These are phyloP conservation scores for Piloderma croceum DNA, from an alignment of 768 basidiomycete genomes.

Conservation along the genomic window DNA sequence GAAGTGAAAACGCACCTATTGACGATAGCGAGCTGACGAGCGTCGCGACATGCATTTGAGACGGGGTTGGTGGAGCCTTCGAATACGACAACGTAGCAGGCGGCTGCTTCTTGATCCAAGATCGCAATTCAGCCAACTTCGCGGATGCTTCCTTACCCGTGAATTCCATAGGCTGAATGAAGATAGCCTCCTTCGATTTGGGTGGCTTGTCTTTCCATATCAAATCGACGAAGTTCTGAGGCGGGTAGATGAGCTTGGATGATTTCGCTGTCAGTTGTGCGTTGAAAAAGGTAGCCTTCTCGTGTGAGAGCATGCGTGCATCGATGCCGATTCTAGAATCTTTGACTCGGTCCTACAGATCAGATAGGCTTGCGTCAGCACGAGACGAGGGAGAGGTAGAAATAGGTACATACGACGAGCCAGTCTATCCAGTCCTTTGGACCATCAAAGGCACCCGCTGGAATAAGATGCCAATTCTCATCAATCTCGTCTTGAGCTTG, in stretches of 20 bases:
- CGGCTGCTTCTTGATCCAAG: conserved; percentile 62
- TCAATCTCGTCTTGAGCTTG: conserved; percentile 72
- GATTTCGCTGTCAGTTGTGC: conserved; percentile 45
- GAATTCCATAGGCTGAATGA: conserved; percentile 66
- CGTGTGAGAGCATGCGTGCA: conserved; percentile 75
- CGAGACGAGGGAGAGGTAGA: conserved; percentile 2
- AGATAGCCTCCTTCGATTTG: conserved; percentile 60
- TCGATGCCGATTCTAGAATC: conserved; percentile 71
- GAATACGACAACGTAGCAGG: conserved; percentile 58
- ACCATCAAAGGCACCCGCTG: conserved; percentile 45
- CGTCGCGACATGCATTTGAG: conserved; percentile 63
- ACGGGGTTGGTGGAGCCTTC: conserved; percentile 51
- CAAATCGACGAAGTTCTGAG: conserved; percentile 79
- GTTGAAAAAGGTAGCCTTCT: conserved; percentile 58
- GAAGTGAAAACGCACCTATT: conserved; percentile 46
- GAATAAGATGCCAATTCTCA: conserved; percentile 64
- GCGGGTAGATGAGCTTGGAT: conserved; percentile 72
- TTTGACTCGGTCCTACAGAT: conserved; percentile 32
- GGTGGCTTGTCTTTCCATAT: conserved; percentile 74
- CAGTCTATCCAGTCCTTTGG: conserved; percentile 79
- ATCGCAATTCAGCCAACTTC: conserved; percentile 67
- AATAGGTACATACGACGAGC: conserved; percentile 46
- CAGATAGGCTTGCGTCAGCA: conserved; percentile 2
- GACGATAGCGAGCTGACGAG: conserved; percentile 63
- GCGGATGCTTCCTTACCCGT: conserved; percentile 56